Conservation (phyloP, 257 asterid genomes). For the Penstemon newberryi region DNA sequence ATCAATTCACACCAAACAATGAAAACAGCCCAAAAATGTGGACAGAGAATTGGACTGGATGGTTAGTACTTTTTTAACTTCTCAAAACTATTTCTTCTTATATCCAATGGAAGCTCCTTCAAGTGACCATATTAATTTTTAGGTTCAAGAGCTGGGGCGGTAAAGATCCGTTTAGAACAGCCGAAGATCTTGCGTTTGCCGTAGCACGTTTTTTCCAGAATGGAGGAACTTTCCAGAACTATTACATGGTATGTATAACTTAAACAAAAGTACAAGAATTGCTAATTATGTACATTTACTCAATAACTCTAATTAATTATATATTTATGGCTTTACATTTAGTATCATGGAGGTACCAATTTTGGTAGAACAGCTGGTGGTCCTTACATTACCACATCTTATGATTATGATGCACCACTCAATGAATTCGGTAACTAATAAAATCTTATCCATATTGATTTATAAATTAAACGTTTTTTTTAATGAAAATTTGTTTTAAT, state of each 20-base stretch:
- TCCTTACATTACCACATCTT: conserved; percentile 52
- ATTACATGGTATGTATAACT: conserved; percentile 44
- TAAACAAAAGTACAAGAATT: neutral
- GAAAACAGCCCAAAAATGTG: conserved; percentile 54
- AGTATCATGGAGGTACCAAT: conserved; percentile 67
- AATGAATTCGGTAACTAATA: conserved; percentile 44
- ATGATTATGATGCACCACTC: conserved; percentile 55
- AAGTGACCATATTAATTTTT: no score
- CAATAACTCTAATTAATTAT: neutral
- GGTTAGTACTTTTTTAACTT: conserved; percentile 29
- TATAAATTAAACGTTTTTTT: neutral
- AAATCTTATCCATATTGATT: neutral
- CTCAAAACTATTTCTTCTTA: neutral
- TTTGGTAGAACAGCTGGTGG: conserved; percentile 59
- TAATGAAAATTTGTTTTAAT: no score
- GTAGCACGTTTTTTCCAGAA: conserved; percentile 52
- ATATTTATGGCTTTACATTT: neutral
- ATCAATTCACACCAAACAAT: conserved; percentile 40
- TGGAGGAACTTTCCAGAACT: conserved; percentile 58
- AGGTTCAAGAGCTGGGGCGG: conserved; percentile 63
- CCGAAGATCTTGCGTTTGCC: conserved; percentile 52
- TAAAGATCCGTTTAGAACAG: conserved; percentile 42
- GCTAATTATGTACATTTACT: neutral
- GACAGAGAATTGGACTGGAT: conserved; percentile 75
- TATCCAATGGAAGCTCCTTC: no score